Conservation (phyloP, 345 rosid species). For the Balakata baccata region DNA sequence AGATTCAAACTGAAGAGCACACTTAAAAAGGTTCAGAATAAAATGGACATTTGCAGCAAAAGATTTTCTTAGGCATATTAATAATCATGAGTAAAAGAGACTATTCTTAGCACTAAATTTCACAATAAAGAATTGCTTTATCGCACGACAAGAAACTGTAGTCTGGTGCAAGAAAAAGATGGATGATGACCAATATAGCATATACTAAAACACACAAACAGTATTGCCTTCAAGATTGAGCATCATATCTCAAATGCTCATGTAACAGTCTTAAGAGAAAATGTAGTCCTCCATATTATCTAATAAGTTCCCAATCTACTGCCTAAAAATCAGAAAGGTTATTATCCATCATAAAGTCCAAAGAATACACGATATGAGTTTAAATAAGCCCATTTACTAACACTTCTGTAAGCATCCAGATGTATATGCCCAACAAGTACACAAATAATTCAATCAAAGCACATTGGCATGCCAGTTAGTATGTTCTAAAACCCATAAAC, state of each 20-base stretch:
- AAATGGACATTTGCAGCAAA: conserved; percentile 1
- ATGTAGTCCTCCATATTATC: not conserved
- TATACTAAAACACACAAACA: not conserved
- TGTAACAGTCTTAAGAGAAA: not conserved
- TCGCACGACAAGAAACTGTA: not conserved
- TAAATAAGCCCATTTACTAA: not conserved
- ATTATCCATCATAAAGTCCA: not conserved
- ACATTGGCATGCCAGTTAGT: too few species aligned
- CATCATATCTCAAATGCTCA: not conserved
- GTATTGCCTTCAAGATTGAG: not conserved
- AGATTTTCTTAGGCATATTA: not conserved
- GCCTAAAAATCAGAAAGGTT: not conserved
- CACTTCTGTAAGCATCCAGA: conserved; percentile 1
- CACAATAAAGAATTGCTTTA: not conserved
- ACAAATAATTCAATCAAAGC: not conserved
- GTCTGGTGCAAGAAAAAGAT: not conserved
- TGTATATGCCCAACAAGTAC: not conserved
- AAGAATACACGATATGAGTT: not conserved
- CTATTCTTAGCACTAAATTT: not conserved
- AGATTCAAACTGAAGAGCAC: not conserved
- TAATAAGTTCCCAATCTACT: not conserved
- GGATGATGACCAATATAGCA: not conserved
- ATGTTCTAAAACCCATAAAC: not conserved
- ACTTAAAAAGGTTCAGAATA: not conserved
- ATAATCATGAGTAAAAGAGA: not conserved